Percentiles rank a stretch among this genome's conserved stretches.
These are phyloP conservation scores for Torulaspora quercuum DNA, from an alignment of 805 yeast genomes.

Conservation along the genomic window DNA sequence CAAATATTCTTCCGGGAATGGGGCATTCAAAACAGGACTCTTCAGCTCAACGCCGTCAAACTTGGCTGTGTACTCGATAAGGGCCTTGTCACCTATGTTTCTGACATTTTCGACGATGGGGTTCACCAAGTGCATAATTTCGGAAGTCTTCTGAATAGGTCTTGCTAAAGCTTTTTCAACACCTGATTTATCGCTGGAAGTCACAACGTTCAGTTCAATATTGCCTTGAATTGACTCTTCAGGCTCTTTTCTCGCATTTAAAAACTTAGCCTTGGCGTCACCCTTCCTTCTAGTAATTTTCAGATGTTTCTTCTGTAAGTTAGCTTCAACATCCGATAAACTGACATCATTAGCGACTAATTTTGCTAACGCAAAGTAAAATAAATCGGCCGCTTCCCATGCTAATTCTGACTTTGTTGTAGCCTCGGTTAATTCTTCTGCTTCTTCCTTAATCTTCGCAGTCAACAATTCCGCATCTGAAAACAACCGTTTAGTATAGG, in stretches of 20 bases:
- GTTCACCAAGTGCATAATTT: conserved; percentile 85
- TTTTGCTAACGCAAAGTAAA: conserved; percentile 71
- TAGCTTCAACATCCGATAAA: conserved; percentile 74
- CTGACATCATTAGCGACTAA: conserved; percentile 75
- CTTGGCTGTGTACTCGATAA: conserved; percentile 83
- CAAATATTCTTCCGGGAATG: conserved; percentile 78
- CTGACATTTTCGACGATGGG: conserved; percentile 85
- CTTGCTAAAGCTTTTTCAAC: conserved; percentile 69
- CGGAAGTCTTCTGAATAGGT: conserved; percentile 93
- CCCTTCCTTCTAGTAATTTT: conserved; percentile 93
- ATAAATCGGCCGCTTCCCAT: conserved; percentile 96
- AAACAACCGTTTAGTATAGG: conserved; percentile 89
- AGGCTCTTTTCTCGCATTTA: conserved; percentile 35
- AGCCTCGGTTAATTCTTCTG: conserved; percentile 93
- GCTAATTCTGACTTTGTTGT: conserved; percentile 63
- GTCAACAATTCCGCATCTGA: conserved; percentile 67
- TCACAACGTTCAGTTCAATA: conserved; percentile 28
- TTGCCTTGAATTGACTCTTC: conserved; percentile 28
- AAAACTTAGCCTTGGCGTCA: conserved; percentile 85
- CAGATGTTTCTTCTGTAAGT: conserved; percentile 75
- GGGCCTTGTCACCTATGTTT: conserved; percentile 76
- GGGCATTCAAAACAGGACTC: conserved; percentile 78
- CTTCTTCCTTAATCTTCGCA: conserved; percentile 93
- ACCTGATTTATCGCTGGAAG: conserved; percentile 34
- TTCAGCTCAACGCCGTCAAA: conserved; percentile 78